Percentiles rank a stretch among this genome's conserved stretches.
These are phyloP conservation scores for Nemania abortiva DNA, from an alignment of 2,329 filamentous ascomycete genomes.

Conservation along the genomic window DNA sequence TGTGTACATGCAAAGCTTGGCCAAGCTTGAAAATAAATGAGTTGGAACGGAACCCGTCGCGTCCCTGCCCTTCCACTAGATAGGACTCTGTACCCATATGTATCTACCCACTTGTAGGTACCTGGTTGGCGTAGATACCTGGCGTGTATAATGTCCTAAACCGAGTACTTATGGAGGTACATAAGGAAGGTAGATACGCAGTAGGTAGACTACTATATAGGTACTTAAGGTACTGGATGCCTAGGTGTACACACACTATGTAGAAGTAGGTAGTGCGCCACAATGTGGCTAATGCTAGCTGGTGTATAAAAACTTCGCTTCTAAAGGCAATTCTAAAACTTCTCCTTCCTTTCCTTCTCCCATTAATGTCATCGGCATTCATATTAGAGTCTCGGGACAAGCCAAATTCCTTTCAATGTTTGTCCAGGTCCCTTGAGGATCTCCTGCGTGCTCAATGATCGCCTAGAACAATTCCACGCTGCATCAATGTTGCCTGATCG, in stretches of 20 bases:
- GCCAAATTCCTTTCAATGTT: conserved; percentile 78
- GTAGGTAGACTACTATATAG: too few species aligned
- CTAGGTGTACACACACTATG: neutral
- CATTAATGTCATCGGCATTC: conserved; percentile 85
- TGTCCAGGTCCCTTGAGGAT: conserved; percentile 85
- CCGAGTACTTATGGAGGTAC: too few species aligned
- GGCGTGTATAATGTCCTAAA: too few species aligned
- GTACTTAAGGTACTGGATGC: neutral
- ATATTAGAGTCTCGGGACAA: conserved; percentile 99
- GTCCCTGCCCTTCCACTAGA: neutral
- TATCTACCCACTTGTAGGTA: neutral
- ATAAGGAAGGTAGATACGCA: too few species aligned
- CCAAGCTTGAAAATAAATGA: conserved; percentile 30
- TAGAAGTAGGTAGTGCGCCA: conserved; percentile 12
- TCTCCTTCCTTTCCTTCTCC: conserved; percentile 61
- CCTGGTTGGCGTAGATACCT: too few species aligned
- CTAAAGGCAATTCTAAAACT: conserved; percentile 31
- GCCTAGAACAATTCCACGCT: conserved; percentile 86
- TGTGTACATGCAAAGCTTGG: conserved; percentile 6
- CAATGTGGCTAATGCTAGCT: conserved; percentile 37
- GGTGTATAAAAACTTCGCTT: conserved; percentile 28
- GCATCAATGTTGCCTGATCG: conserved; percentile 76
- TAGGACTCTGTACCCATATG: neutral
- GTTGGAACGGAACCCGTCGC: neutral
- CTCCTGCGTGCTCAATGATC: conserved; percentile 98